Evolutionary conservation across 2,329 filamentous ascomycete species (phyloP).

Genomic region (Paraconiothyrium brasiliense): DNA sequence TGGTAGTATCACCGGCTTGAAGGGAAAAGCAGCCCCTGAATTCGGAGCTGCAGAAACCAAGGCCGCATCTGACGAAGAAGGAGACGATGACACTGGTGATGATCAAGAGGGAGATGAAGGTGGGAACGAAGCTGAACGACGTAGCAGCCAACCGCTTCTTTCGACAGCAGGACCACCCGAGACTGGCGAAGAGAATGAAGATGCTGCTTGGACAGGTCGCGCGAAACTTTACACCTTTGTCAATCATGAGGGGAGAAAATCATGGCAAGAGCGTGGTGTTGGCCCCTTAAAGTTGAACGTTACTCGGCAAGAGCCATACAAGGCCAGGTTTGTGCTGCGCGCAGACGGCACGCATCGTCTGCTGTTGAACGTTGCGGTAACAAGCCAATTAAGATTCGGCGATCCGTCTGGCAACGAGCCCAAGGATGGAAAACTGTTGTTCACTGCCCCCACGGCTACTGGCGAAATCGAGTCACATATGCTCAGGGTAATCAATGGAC

Average conservation of each 20-base stretch:
- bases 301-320: slow-evolving; percentile 49
- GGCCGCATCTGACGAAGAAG: slow-evolving; percentile 28
- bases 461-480: slow-evolving; percentile 63
- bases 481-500: slow-evolving; percentile 61
- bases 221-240: slow-evolving; percentile 86
- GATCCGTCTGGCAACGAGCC: slow-evolving; percentile 70
- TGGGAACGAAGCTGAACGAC: slow-evolving; percentile 44
- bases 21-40: slow-evolving; percentile 66
- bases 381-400: slow-evolving; percentile 81
- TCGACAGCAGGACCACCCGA: slow-evolving; percentile 77
- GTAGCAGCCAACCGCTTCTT: slow-evolving; percentile 53
- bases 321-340: slow-evolving; percentile 83
- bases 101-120: slow-evolving; percentile 54
- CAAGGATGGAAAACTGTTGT: slow-evolving; percentile 73
- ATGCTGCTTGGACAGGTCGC: slow-evolving; percentile 76
- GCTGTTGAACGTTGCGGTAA: slow-evolving; percentile 83
- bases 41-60: slow-evolving; percentile 60
- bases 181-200: slow-evolving; percentile 87
- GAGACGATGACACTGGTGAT: slow-evolving; percentile 64
- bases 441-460: slow-evolving; percentile 65
- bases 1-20: slow-evolving; percentile 55
- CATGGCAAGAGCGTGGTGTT: slow-evolving; percentile 90
- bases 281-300: slow-evolving; percentile 85
- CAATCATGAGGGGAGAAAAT: slow-evolving; percentile 61
- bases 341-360: slow-evolving; percentile 89